Evolutionary conservation across 2,329 filamentous ascomycete species (phyloP), one percentile per base, ranked within the genome.

Genomic region (Sporothrix euskadiensis): DNA sequence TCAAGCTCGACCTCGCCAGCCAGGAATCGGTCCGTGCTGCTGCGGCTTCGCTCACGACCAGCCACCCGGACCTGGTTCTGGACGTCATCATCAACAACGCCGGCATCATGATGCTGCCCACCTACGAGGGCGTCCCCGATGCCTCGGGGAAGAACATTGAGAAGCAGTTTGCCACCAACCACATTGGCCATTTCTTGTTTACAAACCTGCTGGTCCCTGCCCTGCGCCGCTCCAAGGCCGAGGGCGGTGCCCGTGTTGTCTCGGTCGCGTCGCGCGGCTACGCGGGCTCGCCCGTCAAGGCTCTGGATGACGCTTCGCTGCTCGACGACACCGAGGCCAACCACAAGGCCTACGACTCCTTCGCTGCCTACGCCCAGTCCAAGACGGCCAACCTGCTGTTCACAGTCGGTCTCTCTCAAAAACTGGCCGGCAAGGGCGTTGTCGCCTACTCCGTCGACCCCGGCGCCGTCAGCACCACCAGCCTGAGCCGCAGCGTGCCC

Each of bases 341-440:
- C 54, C 69, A 44, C 22, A 56, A 44, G 10, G 26, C 39, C 39
- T 83, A 9, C 82, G 80, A 14, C 76, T 75, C 0, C 78, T 80
- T 73, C 80, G 75, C 81, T 19, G 84, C 84, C 2, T 88, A 88
- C 74, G 83, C 81, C 1, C 85, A 86, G 76, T 85, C 84, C 76
- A 88, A 88, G 78, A 85, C 85, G 41, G 85, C 85, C 2, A 85
- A 87, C 71, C 83, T 87, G 12, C 77, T 86, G 63, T 85, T 85
- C 73, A 82, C 80, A 0, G 73, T 83, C 35, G 81, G 78, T 14
- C 78, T 85, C 14, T 82, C 84, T 14, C 75, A 81, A 47, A 78
- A 80, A 52, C 75, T 83, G 35, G 74, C 77, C 1, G 72, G 65
- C 4, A 77, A 77, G 26, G 79, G 80, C 0, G 80, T 85, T 22